Base-by-base conservation (phyloP, 2,329 filamentous ascomycete genomes). In the Dryadomyces quercivorus region DNA sequence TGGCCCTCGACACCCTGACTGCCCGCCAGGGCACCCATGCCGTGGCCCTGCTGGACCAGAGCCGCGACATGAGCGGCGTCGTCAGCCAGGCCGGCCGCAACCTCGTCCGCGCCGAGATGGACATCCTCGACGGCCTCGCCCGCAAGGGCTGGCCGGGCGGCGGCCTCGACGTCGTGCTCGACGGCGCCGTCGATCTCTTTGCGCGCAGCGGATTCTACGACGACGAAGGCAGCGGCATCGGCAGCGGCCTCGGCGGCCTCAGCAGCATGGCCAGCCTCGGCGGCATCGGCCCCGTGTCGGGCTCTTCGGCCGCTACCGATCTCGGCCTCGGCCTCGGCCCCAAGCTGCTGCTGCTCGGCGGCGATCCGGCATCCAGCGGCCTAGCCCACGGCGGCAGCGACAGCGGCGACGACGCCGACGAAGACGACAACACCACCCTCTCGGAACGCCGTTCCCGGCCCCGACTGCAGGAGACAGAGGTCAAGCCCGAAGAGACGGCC, bases 61-160 rank as follows among this genome's bases (percentile, higher is more conserved):
- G 79, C 62, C 82, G 85, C 65, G 81, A 84, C 60, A 81, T 81
- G 59, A 83, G 80, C 61, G 71, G 67, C 26, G 72, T 73, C 59
- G 83, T 85, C 60, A 74, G 84, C 18, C 82, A 85, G 55, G 80
- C 81, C 18, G 78, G 78, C 61, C 84, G 81, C 62, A 81, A 78
- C 58, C 72, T 86, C 12, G 82, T 85, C 13, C 72, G 82, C 18
- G 82, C 82, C 54, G 82, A 86, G 67, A 78, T 86, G 20, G 82
- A 86, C 66, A 85, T 86, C 31, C 85, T 84, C 56, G 82, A 86
- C 69, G 73, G 77, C 22, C 68, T 86, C 22, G 82, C 82, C 20
- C 70, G 81, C 57, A 86, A 86, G 62, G 82, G 82, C 8, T 85
- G 82, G 82, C 77, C 71, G 20, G 82, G 82, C 42, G 82, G 82